Conservation (phyloP, 148 eudicot species). For the Arctostaphylos glauca region DNA sequence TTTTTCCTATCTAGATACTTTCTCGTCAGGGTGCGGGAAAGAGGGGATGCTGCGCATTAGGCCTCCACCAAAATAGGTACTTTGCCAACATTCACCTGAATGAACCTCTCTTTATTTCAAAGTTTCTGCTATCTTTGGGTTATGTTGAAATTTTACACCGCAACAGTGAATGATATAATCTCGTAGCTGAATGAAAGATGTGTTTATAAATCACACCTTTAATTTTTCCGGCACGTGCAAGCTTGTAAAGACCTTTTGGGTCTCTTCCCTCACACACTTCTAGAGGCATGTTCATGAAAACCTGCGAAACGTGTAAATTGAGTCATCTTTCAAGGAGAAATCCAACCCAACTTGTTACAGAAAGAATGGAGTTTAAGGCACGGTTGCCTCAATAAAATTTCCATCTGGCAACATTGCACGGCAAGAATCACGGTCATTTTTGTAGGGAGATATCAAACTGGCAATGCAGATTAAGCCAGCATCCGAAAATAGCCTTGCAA, state of each 20-base stretch:
- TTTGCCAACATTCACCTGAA: background rate
- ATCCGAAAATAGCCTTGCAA: slow-evolving; percentile 80
- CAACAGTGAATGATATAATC: background rate
- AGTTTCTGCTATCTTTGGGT: background rate
- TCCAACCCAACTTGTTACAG: background rate
- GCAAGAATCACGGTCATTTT: slow-evolving; percentile 87
- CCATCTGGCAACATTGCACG: slow-evolving; percentile 72
- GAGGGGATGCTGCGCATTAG: background rate
- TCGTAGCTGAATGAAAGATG: background rate
- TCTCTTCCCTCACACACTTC: slow-evolving; percentile 88
- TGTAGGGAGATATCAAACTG: slow-evolving; percentile 88
- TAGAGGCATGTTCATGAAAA: slow-evolving; percentile 84
- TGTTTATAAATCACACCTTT: slow-evolving; percentile 48
- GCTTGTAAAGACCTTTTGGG: slow-evolving; percentile 92
- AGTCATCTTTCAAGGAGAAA: slow-evolving; percentile 9
- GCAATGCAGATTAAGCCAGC: slow-evolving; percentile 83
- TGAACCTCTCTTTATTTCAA: background rate
- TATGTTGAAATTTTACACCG: background rate
- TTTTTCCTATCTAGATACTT: background rate
- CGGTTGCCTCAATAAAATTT: slow-evolving; percentile 67
- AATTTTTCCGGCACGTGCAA: slow-evolving; percentile 92
- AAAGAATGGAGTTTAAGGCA: background rate
- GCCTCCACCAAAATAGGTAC: background rate
- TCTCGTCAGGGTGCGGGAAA: background rate
- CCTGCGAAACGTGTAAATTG: slow-evolving; percentile 35